Evolutionary conservation across 352 stramenopile genomes (phyloP), one percentile per base, ranked within the genome.

Genomic region (Hyaloperonospora brassicae): DNA sequence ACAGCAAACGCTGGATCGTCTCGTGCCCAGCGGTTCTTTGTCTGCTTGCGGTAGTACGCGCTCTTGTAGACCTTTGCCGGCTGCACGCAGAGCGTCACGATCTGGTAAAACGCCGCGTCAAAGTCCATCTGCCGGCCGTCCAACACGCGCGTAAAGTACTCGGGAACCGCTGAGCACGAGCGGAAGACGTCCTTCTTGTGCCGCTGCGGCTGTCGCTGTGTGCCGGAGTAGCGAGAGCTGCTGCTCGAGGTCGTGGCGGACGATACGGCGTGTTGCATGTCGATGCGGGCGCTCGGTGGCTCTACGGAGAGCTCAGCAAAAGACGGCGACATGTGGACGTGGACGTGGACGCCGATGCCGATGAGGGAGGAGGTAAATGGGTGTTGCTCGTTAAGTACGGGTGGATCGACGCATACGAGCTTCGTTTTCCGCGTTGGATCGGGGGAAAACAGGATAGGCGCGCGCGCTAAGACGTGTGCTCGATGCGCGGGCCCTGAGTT

Each of bases 11-110:
- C 96, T 6, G 93, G 93, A 63, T 98, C 92, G 62, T 99, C 97
- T 46, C 97, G 72, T 14, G 96, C 95, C 97, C 97, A 99, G 45
- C 97, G 95, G 67, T 98, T 98, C 77, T 98, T 99, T 25, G 95
- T 99, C 70, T 98, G 79, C 55, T 90, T 90, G 51, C 79, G 79
- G 59, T 90, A 93, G 56, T 90, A 90, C 1, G 79, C 79, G 56
- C 80, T 93, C 61, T 90, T 90, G 66, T 89, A 95, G 31, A 95
- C 84, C 59, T 95, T 95, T 30, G 76, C 60, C 1, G 84, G 84
- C 55, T 89, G 76, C 45, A 89, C 69, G 45, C 77, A 92, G 27
- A 95, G 80, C 47, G 84, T 89, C 22, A 95, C 79, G 80, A 95
- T 93, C 48, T 95, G 84, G 55, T 92, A 91, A 60, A 91, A 92